A percentile compares a stretch with the other conserved stretches of the same genome.
Evolutionary conservation across 2,329 filamentous ascomycete species (phyloP).

Genomic region (Calonectria henricotiae): DNA sequence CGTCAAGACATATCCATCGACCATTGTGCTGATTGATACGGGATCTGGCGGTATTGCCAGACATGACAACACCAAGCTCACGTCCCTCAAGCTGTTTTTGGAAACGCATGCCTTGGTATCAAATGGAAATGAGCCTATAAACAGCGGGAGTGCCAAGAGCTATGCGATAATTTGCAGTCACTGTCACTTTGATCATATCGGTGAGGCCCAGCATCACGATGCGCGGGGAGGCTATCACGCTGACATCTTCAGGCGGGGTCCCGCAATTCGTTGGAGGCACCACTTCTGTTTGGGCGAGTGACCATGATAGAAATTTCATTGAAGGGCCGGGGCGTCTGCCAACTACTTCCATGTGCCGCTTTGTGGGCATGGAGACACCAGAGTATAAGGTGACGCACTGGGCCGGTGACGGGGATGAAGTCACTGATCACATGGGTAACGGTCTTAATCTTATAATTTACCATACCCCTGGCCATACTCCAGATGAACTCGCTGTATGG

Average conservation of each 20-base stretch:
- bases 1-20: constrained; percentile 59
- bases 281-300: constrained; percentile 55
- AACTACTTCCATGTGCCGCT: constrained; percentile 61
- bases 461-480: constrained; percentile 65
- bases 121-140: constrained; percentile 58
- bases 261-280: constrained; percentile 53
- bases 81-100: constrained; percentile 60
- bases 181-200: constrained; percentile 65
- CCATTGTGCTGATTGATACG: constrained; percentile 63
- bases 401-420: constrained; percentile 58
- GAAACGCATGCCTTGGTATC: constrained; percentile 59
- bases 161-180: constrained; percentile 65
- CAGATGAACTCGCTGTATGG: constrained; percentile 64
- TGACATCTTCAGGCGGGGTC: constrained; percentile 53
- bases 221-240: no score
- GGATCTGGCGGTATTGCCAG: constrained; percentile 61
- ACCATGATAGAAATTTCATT: constrained; percentile 59
- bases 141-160: constrained; percentile 53
- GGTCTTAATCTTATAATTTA: constrained; percentile 61
- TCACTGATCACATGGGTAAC: constrained; percentile 44
- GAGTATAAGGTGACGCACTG: constrained; percentile 61
- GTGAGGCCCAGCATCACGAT: constrained; percentile 39
- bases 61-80: constrained; percentile 44
- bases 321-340: constrained; percentile 55
- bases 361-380: constrained; percentile 57